phyloP scores from a whole-genome alignment of 2,329 filamentous ascomycete genomes.

The Colletotrichum sojae region DNA sequence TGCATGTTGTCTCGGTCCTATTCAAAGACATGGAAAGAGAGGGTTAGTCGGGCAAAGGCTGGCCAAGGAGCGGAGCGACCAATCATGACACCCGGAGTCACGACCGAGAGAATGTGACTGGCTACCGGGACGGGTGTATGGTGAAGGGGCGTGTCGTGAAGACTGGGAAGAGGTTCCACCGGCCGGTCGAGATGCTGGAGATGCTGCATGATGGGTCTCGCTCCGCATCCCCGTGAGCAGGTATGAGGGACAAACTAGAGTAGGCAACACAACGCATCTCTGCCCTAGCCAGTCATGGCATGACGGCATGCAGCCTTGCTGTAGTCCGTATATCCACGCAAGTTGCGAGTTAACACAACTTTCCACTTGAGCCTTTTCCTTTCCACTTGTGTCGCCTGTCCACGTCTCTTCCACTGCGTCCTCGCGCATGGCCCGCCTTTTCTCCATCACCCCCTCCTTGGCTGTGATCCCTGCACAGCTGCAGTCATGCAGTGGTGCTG shows the following conservation, averaged over 20 bases:
- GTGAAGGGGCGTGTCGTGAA: no score
- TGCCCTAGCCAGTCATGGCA: not conserved
- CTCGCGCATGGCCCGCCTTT: no score
- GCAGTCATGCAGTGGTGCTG: not conserved
- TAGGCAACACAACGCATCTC: not conserved
- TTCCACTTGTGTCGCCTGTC: no score
- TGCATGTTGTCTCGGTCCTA: no score
- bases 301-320: not conserved
- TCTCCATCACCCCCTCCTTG: not conserved
- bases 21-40: no score
- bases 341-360: no score
- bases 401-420: no score
- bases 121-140: not conserved
- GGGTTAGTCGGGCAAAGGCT: no score
- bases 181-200: conserved; percentile 26
- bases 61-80: not conserved
- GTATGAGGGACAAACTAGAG: not conserved
- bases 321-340: not conserved
- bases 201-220: not conserved
- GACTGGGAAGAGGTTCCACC: not conserved
- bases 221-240: not conserved
- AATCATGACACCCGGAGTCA: not conserved
- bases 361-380: no score
- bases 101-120: not conserved
- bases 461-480: not conserved